Evolutionary conservation across 2,329 filamentous ascomycete species (phyloP).

Genomic region (Ophiostoma piceae): DNA sequence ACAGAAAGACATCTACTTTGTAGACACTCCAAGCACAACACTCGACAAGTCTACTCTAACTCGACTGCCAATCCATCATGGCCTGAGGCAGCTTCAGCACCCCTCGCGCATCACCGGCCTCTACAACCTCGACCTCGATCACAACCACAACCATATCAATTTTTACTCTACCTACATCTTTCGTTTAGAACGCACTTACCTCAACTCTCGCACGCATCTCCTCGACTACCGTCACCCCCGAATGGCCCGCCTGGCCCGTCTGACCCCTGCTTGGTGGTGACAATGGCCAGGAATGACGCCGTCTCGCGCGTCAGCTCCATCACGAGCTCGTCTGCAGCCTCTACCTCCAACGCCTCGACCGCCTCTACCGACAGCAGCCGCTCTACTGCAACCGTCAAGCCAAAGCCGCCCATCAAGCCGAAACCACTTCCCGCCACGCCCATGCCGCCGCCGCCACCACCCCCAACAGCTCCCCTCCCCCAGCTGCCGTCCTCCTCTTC

Average conservation of each 20-base stretch:
- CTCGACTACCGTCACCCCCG: background rate
- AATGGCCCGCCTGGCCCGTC: conserved; percentile 25
- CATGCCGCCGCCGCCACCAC: conserved; percentile 22
- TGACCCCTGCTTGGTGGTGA: conserved; percentile 35
- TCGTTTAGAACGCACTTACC: background rate
- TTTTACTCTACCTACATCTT: background rate
- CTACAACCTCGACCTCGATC: background rate
- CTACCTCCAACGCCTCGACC: background rate
- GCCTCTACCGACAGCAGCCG: conserved; percentile 55
- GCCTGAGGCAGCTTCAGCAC: background rate
- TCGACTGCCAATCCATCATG: background rate
- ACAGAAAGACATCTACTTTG: background rate
- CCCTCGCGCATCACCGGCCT: background rate
- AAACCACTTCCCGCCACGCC: background rate
- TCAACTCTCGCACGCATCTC: conserved; percentile 1
- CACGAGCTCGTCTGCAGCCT: conserved; percentile 52
- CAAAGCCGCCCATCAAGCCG: conserved; percentile 19
- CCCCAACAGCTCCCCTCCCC: conserved; percentile 17
- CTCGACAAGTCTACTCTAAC: background rate
- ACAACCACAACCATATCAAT: background rate
- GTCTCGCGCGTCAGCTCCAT: conserved; percentile 60
- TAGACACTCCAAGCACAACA: background rate
- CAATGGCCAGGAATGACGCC: conserved; percentile 64
- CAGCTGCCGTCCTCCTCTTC: conserved; percentile 4
- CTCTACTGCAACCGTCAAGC: conserved; percentile 60